Evolutionary conservation across 805 yeast species (phyloP), one percentile per base, ranked within the genome.

Genomic region (Candida coleopterorum): DNA sequence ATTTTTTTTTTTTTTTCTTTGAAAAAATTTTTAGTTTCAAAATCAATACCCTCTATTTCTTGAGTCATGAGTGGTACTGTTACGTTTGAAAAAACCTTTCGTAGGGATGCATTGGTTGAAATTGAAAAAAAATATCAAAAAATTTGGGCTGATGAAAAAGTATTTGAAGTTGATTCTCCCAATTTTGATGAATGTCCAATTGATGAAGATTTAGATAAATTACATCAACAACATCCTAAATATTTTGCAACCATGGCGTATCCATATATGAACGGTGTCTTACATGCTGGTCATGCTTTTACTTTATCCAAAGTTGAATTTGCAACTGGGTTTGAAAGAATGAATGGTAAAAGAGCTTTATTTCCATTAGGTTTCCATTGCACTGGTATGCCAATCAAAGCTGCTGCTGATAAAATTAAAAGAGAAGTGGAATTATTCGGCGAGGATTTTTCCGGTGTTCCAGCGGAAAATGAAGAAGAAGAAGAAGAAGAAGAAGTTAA

Each of bases 301-400:
- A 93, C 97, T 25, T 71, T 90, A 45, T 86, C 97, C 36, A 93
- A 93, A 67, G 90, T 79, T 35, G 98, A 93, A 62, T 93, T 82
- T 58, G 81, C 89, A 31, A 72, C 85, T 39, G 97, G 97, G 38
- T 93, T 83, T 56, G 96, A 93, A 70, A 80, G 97, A 66, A 84
- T 93, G 90, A 75, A 75, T 55, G 97, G 97, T 48, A 86, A 83
- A 64, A 76, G 84, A 51, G 96, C 96, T 25, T 69, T 89, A 43
- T 93, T 86, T 68, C 97, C 98, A 35, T 74, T 93, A 40, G 98
- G 98, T 34, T 93, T 90, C 82, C 98, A 93, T 66, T 93, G 98
- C 75, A 93, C 98, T 24, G 98, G 98, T 73, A 84, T 93, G 96
- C 97, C 98, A 37, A 93, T 93, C 60, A 74, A 79, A 58, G 90